Evolutionary conservation across 1,284 basidiomycete genomes (phyloP).

Genomic region (Coniophora puteana): DNA sequence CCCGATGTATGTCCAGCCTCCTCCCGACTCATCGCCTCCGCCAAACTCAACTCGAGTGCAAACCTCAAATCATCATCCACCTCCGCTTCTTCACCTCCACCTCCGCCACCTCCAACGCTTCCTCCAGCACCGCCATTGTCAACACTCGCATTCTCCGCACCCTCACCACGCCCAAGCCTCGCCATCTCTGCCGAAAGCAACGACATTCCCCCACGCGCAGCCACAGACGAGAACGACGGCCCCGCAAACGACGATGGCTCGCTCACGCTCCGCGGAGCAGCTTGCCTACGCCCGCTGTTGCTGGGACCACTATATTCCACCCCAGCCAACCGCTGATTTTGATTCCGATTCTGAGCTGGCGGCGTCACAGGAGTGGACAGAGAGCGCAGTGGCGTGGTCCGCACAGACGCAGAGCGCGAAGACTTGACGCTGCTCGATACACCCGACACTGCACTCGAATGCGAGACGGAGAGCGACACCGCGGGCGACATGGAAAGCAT

Average conservation of each 20-base stretch:
- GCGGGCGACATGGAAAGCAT: slow-evolving; percentile 16
- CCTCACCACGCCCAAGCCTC: no score
- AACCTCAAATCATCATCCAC: slow-evolving; percentile 51
- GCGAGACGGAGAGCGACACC: slow-evolving; percentile 22
- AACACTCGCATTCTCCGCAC: no score
- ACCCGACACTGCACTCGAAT: no score
- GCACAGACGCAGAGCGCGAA: slow-evolving; percentile 24
- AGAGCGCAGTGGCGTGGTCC: slow-evolving; percentile 22
- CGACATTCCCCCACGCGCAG: slow-evolving; percentile 9
- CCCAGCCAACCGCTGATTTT: no score
- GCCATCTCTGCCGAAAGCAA: slow-evolving; percentile 15
- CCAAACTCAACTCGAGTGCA: slow-evolving; percentile 54
- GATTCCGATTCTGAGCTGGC: no score
- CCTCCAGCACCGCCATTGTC: slow-evolving; percentile 2
- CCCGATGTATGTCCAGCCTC: no score
- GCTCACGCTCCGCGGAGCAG: no score
- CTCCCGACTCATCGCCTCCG: slow-evolving; percentile 45
- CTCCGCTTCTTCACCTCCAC: no score
- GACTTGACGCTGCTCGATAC: slow-evolving; percentile 9
- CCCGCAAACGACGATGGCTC: slow-evolving; percentile 15
- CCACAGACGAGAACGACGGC: slow-evolving; percentile 13
- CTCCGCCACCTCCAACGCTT: not conserved
- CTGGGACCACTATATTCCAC: no score
- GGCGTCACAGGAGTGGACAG: no score
- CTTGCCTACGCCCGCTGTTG: no score